phyloP scores from a whole-genome alignment of 2,329 filamentous ascomycete genomes.

The Trichoderma sp. region DNA sequence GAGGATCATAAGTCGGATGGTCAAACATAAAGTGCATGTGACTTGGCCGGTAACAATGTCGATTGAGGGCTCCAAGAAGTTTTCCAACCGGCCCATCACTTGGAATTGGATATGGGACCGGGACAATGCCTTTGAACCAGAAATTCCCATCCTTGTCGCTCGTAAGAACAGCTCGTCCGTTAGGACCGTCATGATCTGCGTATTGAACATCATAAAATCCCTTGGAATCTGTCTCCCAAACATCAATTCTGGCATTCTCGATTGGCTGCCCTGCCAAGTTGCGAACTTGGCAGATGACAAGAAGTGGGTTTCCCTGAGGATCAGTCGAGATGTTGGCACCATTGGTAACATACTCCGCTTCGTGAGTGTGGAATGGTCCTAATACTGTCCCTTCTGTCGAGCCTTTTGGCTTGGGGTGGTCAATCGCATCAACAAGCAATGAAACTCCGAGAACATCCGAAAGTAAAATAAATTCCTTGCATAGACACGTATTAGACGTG shows the following conservation, averaged over 20 bases:
- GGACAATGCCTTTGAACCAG: slow-evolving; percentile 81
- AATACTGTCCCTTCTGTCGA: slow-evolving; percentile 75
- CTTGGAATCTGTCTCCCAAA: slow-evolving; percentile 77
- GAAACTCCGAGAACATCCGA: slow-evolving; percentile 73
- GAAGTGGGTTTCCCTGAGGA: background rate
- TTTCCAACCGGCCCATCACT: slow-evolving; percentile 80
- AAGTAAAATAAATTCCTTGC: slow-evolving; percentile 54
- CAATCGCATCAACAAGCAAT: slow-evolving; percentile 71
- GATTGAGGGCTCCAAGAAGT: slow-evolving; percentile 60
- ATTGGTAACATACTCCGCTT: slow-evolving; percentile 52
- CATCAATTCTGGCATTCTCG: slow-evolving; percentile 62
- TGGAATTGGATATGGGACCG: slow-evolving; percentile 82
- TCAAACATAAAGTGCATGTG: slow-evolving; percentile 91
- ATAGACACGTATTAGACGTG: too few relatives aligned
- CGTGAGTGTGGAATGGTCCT: slow-evolving; percentile 75
- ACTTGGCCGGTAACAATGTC: slow-evolving; percentile 72
- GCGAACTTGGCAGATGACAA: slow-evolving; percentile 52
- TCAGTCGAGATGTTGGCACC: slow-evolving; percentile 59
- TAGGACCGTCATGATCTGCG: slow-evolving; percentile 41
- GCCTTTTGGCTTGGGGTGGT: slow-evolving; percentile 67
- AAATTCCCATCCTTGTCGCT: slow-evolving; percentile 39
- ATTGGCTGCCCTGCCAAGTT: slow-evolving; percentile 61
- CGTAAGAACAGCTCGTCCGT: slow-evolving; percentile 30
- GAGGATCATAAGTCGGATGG: slow-evolving; percentile 59
- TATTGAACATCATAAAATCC: slow-evolving; percentile 77